phyloP scores from a whole-genome alignment of 176 grass and related monocot genomes.

The Pontederia paniculata region DNA sequence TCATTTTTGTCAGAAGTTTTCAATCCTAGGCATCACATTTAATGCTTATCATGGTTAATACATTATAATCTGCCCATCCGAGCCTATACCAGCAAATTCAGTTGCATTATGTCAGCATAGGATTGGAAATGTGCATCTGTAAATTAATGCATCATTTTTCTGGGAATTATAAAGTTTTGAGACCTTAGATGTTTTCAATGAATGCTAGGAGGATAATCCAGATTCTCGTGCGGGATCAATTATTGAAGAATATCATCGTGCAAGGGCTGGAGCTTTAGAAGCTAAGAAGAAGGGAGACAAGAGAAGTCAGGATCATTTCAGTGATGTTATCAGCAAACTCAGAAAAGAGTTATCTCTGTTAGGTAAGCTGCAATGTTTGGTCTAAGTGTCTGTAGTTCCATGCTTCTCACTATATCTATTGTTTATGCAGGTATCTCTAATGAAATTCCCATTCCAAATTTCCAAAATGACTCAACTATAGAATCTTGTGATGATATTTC shows the following conservation, averaged over 20 bases:
- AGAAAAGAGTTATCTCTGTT: conserved; percentile 26
- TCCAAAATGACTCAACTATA: conserved; percentile 30
- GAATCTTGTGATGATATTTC: conserved; percentile 22
- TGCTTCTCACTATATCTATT: conserved; percentile 6
- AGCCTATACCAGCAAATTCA: no score
- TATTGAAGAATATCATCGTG: conserved; percentile 47
- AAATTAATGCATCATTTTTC: background rate
- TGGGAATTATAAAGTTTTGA: background rate
- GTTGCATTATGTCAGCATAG: no score
- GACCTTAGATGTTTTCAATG: background rate
- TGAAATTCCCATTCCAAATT: conserved; percentile 28
- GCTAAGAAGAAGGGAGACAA: conserved; percentile 51
- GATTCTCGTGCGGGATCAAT: conserved; percentile 28
- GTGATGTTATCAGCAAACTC: conserved; percentile 25
- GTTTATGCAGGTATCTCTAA: conserved; percentile 11
- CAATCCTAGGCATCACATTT: no score
- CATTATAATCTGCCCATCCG: no score
- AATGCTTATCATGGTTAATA: no score
- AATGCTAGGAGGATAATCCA: conserved; percentile 51
- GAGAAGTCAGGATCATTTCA: conserved; percentile 49
- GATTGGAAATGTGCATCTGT: background rate
- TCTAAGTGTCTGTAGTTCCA: background rate
- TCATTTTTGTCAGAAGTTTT: no score
- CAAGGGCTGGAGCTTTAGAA: conserved; percentile 51
- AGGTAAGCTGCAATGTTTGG: conserved; percentile 18